phyloP scores from a whole-genome alignment of 768 basidiomycete species.

The Termitomyces sp. region DNA sequence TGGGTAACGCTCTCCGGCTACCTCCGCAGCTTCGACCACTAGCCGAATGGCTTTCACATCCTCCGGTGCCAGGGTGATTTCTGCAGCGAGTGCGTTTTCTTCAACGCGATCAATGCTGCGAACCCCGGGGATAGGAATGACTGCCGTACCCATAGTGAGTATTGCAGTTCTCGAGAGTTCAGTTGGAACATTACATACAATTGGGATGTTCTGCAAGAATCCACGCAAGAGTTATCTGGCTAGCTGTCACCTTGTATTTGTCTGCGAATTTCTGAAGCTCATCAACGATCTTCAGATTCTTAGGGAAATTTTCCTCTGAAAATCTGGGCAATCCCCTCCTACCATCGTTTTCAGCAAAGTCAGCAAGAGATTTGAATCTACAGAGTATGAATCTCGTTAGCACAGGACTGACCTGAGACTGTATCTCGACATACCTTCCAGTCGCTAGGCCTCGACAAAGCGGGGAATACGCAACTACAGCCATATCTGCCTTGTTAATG shows the following conservation, averaged over 20 bases:
- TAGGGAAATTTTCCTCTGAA: slow-evolving; percentile 36
- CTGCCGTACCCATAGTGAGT: not conserved
- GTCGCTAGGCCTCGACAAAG: slow-evolving; percentile 44
- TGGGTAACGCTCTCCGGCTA: not conserved
- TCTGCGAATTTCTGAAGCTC: slow-evolving; percentile 26
- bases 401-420: not conserved
- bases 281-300: slow-evolving; percentile 31
- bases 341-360: slow-evolving; percentile 34
- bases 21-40: not conserved
- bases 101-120: slow-evolving; percentile 13
- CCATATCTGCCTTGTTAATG: slow-evolving; percentile 36
- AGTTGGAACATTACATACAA: slow-evolving; percentile 6
- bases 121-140: slow-evolving; percentile 1
- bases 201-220: slow-evolving; percentile 26
- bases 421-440: slow-evolving; percentile 29
- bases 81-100: slow-evolving; percentile 17
- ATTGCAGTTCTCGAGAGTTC: not conserved
- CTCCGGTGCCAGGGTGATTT: slow-evolving; percentile 12
- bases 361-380: slow-evolving; percentile 26
- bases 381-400: slow-evolving; percentile 8
- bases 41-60: slow-evolving; percentile 19
- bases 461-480: slow-evolving; percentile 43
- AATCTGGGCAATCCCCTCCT: slow-evolving; percentile 29
- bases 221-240: slow-evolving; percentile 43
- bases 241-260: slow-evolving; percentile 29